Evolutionary conservation across 257 asterid species (phyloP).

Genomic region (Scutellaria barbata): DNA sequence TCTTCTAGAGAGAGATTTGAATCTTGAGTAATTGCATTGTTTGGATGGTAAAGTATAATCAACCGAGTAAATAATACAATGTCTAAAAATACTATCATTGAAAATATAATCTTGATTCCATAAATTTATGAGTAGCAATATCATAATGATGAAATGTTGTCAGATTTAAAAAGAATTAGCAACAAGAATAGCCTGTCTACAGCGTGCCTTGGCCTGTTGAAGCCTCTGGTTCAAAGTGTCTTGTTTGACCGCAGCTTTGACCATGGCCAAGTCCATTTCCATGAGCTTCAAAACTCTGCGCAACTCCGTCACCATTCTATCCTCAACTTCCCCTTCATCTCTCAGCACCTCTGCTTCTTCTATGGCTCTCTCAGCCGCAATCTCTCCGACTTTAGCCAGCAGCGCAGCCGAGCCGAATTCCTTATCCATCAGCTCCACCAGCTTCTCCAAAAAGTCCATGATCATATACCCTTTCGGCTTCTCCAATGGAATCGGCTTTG

Average conservation of each 20-base stretch:
- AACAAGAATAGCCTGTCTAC: slow-evolving; percentile 90
- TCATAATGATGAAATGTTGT: not conserved
- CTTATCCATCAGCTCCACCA: slow-evolving; percentile 68
- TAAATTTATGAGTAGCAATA: too few relatives aligned
- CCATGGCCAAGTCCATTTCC: slow-evolving; percentile 93
- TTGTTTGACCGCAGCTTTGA: slow-evolving; percentile 76
- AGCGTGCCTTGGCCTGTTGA: slow-evolving; percentile 75
- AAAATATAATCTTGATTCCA: too few relatives aligned
- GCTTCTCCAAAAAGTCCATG: slow-evolving; percentile 80
- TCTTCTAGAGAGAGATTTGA: too few relatives aligned
- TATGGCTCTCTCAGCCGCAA: slow-evolving; percentile 69
- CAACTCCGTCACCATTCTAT: slow-evolving; percentile 82
- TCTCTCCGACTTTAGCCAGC: slow-evolving; percentile 73
- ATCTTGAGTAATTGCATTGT: too few relatives aligned
- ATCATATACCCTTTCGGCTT: slow-evolving; percentile 74
- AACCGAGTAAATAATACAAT: too few relatives aligned
- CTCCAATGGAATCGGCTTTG: slow-evolving; percentile 67
- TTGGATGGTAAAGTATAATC: too few relatives aligned
- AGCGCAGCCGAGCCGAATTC: slow-evolving; percentile 68
- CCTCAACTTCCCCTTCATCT: slow-evolving; percentile 87
- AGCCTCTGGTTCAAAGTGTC: slow-evolving; percentile 76
- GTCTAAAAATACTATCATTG: too few relatives aligned
- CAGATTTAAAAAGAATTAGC: slow-evolving; percentile 61
- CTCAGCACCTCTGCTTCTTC: slow-evolving; percentile 75
- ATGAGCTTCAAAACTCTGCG: slow-evolving; percentile 76